Base-by-base conservation (phyloP, 768 basidiomycete genomes). In the Auricularia heimuer region DNA sequence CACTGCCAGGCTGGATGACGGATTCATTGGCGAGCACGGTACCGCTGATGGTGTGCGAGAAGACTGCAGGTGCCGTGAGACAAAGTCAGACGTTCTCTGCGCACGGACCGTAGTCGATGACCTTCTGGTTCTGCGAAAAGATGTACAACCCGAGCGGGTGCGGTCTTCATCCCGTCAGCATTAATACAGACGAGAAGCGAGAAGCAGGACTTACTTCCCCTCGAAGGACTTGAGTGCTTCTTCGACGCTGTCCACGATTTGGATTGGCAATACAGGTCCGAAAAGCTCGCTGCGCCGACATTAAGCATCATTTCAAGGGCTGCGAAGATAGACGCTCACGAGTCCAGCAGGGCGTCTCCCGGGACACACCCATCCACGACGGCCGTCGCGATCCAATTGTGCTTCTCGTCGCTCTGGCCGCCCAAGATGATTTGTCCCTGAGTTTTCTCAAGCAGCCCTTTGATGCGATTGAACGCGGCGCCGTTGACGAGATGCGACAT, bases 61-160 rank as follows among this genome's bases (percentile, higher is more conserved):
- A 82, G 45, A 94, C 88, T 90, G 65, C 11, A 16, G 11, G n/a
- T 56, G 37, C 7, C 24, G 62, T n/a, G 21, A 7, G 7, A 18
- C 37, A 61, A 34, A 29, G 34, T 58, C 36, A 61, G 11, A 37
- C 3, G 37, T 29, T 44, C 35, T 14, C 4, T 35, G 39, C 34
- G 61, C 34, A 65, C 74, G 33, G 63, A 85, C 89, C 83, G 74
- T 86, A 87, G 29, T 78, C 72, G 75, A 89, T 89, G 70, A 86
- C 79, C 21, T 74, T 74, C 1, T 77, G 65, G 67, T 87, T 82
- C 66, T 82, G 76, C 1, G 88, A 81, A 75, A 94, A 94, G 42
- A 90, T 83, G 69, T 94, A 93, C 8, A 94, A 74, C 1, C 85
- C 82, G 18, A 94, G 80, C 3, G 93, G 90, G 65, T 88, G 82